Evolutionary conservation across 495 filamentous ascomycete genomes (phyloP), one percentile per base, ranked within the genome.

Genomic region (Umbilicaria muhlenbergii): DNA sequence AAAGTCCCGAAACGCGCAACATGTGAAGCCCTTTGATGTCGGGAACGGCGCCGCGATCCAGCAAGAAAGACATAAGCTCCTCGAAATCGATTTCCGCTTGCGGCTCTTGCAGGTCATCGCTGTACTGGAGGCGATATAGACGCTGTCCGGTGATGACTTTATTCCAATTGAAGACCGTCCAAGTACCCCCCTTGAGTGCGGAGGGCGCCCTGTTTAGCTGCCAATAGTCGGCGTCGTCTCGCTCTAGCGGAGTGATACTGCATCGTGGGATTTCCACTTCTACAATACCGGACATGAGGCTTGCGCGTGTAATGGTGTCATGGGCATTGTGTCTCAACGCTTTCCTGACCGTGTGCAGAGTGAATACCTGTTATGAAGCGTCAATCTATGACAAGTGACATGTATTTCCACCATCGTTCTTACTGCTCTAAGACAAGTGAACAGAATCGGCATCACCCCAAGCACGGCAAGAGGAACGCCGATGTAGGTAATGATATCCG

Each of bases 41-140:
- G 0, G 75, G 76, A 37, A 77, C 62, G 0, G 75, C 77, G 1
- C 78, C 78, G 2, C 78, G 56, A 53, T 81, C 77, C 7, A 81
- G 56, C 34, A 81, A 55, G 50, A 79, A 80, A 13, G 61, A 67
- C 2, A 81, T 51, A 5, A 81, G 62, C 47, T 74, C 67, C 36
- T 77, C 73, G 46, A 80, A 78, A 16, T 68, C 68, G 39, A 80
- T 65, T 45, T 81, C 76, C 14, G 78, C 78, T 52, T 81, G 77
- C 2, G 76, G 76, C 46, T 77, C 69, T 15, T 69, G 58, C 36
- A 82, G 58, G 55, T 82, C 75, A 43, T 81, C 77, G 37, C 70
- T 69, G 42, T 79, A 81, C 53, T 79, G 73, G 34, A 79, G 54
- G 19, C 76, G 61, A 53, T 79, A 75, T 16, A 69, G 69, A 49